phyloP scores from a whole-genome alignment of 2,329 filamentous ascomycete species.

The Rhynchosporium agropyri region DNA sequence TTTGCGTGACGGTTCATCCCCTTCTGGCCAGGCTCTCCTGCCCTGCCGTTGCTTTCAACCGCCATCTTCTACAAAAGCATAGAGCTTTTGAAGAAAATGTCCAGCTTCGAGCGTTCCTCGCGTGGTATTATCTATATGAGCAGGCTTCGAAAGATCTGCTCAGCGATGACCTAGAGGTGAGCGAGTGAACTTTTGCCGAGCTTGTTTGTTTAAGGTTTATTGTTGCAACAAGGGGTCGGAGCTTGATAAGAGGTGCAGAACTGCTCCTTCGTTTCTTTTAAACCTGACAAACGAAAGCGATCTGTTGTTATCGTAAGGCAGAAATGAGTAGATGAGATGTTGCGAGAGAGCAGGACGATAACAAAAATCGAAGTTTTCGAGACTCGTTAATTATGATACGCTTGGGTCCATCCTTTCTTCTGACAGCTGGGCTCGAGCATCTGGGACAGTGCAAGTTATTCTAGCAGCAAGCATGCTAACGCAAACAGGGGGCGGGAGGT shows the following conservation, averaged over 20 bases:
- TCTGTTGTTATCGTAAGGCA: neutral
- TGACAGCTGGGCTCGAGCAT: too few species aligned
- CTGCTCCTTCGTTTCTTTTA: conserved; percentile 8
- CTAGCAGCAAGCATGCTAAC: neutral
- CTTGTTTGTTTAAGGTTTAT: neutral
- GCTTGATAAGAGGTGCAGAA: conserved; percentile 10
- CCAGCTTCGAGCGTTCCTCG: conserved; percentile 1
- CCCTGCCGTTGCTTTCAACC: conserved; percentile 44
- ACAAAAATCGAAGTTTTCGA: neutral
- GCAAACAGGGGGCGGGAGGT: conserved; percentile 11
- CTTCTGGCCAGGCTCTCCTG: conserved; percentile 40
- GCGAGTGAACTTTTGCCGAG: conserved; percentile 13
- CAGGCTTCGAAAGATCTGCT: neutral
- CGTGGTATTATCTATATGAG: too few species aligned
- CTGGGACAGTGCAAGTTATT: conserved; percentile 7
- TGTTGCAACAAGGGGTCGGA: conserved; percentile 2
- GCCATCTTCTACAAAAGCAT: conserved; percentile 43
- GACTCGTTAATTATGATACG: conserved; percentile 1
- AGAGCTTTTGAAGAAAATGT: neutral
- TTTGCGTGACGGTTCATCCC: conserved; percentile 46
- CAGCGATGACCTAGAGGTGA: neutral
- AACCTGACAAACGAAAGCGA: too few species aligned
- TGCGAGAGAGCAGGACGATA: neutral
- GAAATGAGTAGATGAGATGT: neutral
- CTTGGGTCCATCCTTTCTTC: neutral